These are phyloP conservation scores for Malus hybrid DNA, from an alignment of 331 rosid species.

Conservation along the genomic window DNA sequence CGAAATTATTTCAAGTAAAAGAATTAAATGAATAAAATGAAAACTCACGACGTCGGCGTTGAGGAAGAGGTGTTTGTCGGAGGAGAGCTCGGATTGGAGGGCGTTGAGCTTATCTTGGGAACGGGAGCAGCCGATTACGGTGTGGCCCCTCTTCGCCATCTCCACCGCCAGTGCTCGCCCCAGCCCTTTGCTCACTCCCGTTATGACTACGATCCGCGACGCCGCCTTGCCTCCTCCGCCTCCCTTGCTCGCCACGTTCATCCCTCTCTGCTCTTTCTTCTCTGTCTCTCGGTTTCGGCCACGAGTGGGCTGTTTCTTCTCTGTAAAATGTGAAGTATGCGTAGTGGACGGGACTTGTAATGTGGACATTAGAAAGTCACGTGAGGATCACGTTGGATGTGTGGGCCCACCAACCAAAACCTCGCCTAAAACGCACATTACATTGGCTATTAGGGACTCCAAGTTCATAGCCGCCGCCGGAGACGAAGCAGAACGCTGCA, in stretches of 20 bases:
- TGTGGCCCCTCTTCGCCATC: conserved; percentile 59
- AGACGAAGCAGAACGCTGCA: too few relatives aligned
- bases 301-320: too few relatives aligned
- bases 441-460: too few relatives aligned
- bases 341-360: too few relatives aligned
- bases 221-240: background rate
- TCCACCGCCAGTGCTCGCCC: conserved; percentile 71
- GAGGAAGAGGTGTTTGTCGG: conserved; percentile 37
- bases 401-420: too few relatives aligned
- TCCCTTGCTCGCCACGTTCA: conserved; percentile 10
- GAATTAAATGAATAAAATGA: background rate
- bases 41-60: conserved; percentile 46
- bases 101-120: conserved; percentile 50
- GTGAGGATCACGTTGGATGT: too few relatives aligned
- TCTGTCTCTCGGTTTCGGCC: background rate
- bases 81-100: conserved; percentile 41
- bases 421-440: too few relatives aligned
- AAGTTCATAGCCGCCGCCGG: too few relatives aligned
- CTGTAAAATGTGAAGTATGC: too few relatives aligned
- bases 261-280: background rate
- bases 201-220: conserved; percentile 45
- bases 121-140: conserved; percentile 71
- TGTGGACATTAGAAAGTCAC: too few relatives aligned
- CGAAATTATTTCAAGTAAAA: too few relatives aligned
- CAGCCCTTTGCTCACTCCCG: conserved; percentile 68